These are phyloP conservation scores for Echium plantagineum DNA, from an alignment of 257 asterid genomes.

Conservation along the genomic window DNA sequence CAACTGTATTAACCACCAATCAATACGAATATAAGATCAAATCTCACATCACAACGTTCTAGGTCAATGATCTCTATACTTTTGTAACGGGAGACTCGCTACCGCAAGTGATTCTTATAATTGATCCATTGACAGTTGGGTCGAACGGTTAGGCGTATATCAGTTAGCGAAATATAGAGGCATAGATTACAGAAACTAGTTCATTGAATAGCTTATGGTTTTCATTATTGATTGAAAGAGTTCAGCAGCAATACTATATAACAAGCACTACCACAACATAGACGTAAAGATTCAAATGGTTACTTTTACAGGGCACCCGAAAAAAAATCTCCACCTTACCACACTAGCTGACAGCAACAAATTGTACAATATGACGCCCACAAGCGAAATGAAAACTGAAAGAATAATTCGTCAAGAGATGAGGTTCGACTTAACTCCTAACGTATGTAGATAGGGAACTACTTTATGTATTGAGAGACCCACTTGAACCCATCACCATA, in stretches of 20 bases:
- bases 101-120: too few relatives aligned
- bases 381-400: constrained; percentile 21
- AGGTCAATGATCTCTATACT: too few relatives aligned
- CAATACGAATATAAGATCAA: background rate
- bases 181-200: too few relatives aligned
- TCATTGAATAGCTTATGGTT: background rate
- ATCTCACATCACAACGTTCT: background rate
- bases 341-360: constrained; percentile 22
- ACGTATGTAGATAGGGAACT: background rate
- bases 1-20: background rate
- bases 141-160: too few relatives aligned
- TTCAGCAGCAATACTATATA: background rate
- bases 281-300: constrained; percentile 9
- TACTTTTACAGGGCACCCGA: constrained; percentile 25
- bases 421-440: background rate
- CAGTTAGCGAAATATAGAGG: too few relatives aligned
- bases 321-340: constrained; percentile 13
- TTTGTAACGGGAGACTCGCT: too few relatives aligned
- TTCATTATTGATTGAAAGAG: background rate
- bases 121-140: too few relatives aligned
- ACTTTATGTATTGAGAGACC: constrained; percentile 13
- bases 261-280: background rate
- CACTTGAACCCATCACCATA: constrained; percentile 18
- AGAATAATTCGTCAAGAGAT: constrained; percentile 4
- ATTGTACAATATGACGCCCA: constrained; percentile 22